A percentile compares a stretch with the other conserved stretches of the same genome.
Conservation (phyloP, 1,284 basidiomycete species). For the Malassezia furfur region DNA sequence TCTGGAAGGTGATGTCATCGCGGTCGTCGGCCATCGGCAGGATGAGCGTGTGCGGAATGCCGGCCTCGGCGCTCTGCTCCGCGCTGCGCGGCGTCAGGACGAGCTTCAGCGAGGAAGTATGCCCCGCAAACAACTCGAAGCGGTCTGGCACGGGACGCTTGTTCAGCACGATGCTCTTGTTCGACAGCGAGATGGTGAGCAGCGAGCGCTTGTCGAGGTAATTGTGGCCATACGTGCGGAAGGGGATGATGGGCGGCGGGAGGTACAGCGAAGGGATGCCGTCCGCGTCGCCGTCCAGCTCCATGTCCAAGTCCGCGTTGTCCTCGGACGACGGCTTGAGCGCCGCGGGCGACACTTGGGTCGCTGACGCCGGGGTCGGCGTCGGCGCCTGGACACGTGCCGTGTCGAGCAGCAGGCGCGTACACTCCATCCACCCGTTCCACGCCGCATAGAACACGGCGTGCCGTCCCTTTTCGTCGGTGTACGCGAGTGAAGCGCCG, state of each 20-base stretch:
- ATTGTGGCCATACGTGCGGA: slow-evolving; percentile 49
- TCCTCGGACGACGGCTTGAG: slow-evolving; percentile 8
- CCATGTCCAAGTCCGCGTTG: slow-evolving; percentile 18
- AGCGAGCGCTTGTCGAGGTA: slow-evolving; percentile 72
- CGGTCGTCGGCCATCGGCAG: slow-evolving; percentile 66
- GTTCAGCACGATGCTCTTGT: slow-evolving; percentile 43
- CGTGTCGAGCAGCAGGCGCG: slow-evolving; percentile 50
- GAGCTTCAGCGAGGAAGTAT: slow-evolving; percentile 70
- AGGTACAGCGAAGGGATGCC: slow-evolving; percentile 85
- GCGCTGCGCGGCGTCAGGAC: slow-evolving; percentile 71
- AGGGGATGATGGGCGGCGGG: slow-evolving; percentile 95
- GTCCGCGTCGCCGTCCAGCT: slow-evolving; percentile 55
- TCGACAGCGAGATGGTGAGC: slow-evolving; percentile 64
- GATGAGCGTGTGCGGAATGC: slow-evolving; percentile 54
- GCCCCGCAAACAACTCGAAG: slow-evolving; percentile 42
- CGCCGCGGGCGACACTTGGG: neutral
- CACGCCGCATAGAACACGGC: slow-evolving; percentile 93
- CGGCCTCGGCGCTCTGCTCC: slow-evolving; percentile 62
- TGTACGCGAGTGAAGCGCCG: slow-evolving; percentile 63
- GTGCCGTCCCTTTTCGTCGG: slow-evolving; percentile 76
- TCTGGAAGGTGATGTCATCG: slow-evolving; percentile 82
- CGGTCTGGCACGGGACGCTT: slow-evolving; percentile 39
- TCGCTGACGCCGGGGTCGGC: neutral
- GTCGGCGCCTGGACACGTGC: neutral
- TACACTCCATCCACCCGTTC: slow-evolving; percentile 71